phyloP scores from a whole-genome alignment of 179 eudicot genomes.

The Monotropa hypopitys region DNA sequence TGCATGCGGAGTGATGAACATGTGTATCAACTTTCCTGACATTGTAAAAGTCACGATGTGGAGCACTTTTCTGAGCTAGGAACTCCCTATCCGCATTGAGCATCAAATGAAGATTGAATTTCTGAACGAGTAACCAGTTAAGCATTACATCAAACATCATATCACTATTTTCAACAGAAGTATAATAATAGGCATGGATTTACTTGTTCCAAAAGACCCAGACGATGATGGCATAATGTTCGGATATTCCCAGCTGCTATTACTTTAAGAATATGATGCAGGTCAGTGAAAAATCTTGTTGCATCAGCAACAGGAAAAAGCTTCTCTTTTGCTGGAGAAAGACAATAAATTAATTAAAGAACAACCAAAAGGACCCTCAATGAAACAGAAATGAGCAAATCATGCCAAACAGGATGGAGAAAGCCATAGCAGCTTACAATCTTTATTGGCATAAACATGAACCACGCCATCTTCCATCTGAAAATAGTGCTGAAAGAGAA shows the following conservation, averaged over 20 bases:
- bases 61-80: conserved; percentile 98
- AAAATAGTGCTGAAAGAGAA: conserved; percentile 65
- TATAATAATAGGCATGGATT: not conserved
- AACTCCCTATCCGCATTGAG: conserved; percentile 97
- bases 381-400: not conserved
- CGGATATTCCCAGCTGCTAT: conserved; percentile 95
- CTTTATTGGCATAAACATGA: conserved; percentile 79
- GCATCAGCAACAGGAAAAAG: conserved; percentile 95
- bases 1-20: conserved; percentile 99
- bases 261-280: conserved; percentile 95
- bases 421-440: conserved; percentile 39
- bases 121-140: conserved; percentile 33
- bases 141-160: conserved; percentile 12
- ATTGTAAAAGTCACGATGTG: conserved; percentile 97
- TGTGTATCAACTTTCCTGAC: conserved; percentile 98
- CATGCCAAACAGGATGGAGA: not conserved
- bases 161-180: not conserved
- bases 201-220: conserved; percentile 91
- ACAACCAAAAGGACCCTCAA: not conserved
- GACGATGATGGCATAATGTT: conserved; percentile 85
- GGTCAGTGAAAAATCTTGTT: conserved; percentile 91
- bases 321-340: conserved; percentile 58
- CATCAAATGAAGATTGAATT: conserved; percentile 99
- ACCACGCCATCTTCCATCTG: conserved; percentile 99
- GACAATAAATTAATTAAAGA: not conserved